Base-by-base conservation (phyloP, 2,329 filamentous ascomycete species). In the Alternaria sp. region DNA sequence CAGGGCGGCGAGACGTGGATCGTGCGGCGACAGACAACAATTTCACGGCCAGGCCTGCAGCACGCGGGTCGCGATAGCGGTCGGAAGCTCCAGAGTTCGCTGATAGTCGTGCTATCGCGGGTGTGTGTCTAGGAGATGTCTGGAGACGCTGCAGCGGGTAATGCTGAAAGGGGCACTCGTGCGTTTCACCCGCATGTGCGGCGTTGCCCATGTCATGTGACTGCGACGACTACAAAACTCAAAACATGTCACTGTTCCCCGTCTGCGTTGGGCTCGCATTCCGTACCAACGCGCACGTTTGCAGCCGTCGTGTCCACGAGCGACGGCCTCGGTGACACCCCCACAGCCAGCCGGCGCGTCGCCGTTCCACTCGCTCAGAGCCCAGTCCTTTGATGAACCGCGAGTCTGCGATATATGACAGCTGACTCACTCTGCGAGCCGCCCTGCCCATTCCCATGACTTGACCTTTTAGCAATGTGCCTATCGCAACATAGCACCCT, bases 131-230 rank as follows among this genome's bases (percentile, higher is more conserved):
- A 47, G 53, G 24, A 26, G 57, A 57, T 42, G 20, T 42, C 39
- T 44, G n/a, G 42, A 44, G 7, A 26, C n/a, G 38, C 38, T 20
- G 36, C 18, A 8, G 65, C 55, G 47, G 57, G 64, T 57, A 41
- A 36, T 9, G 28, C 62, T 59, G 65, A 68, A 72, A 69, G 69
- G 68, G 71, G 67, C 60, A 43, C 47, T 20, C 34, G 44, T 41
- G 43, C 49, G 60, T 62, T 60, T 57, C 57, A 62, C 52, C 57
- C 38, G 52, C 41, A 46, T 39, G 43, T 41, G 43, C 51, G 53
- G 53, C 43, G 53, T 49, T 55, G 57, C 52, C 56, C 24, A 4
- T 7, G 26, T 28, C 57, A 59, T 51, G 57, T 59, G 57, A 59
- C 57, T 24, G 42, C 28, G 20, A 32, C 28, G 16, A 16, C 32